Base-by-base conservation (phyloP, 352 stramenopile genomes). In the Phytophthora quininea region DNA sequence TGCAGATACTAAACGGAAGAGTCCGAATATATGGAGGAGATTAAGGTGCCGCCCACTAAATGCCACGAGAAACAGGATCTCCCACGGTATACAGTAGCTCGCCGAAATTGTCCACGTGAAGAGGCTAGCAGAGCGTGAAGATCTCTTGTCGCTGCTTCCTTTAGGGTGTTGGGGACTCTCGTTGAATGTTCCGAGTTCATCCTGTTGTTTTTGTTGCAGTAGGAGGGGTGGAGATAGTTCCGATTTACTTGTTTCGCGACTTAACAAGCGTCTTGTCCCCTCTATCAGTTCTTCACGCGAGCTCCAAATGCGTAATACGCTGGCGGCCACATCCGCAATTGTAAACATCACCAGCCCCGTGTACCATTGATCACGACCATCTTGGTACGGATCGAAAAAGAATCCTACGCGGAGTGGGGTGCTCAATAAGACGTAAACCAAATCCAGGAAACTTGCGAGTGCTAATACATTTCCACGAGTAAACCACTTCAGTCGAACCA, bases 371-470 rank as follows among this genome's bases (percentile, higher is more conserved):
- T 35, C 31, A 8, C 33, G 6, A 1, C 51, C n/a, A 12, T 24
- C 61, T 19, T 73, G 61, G 57, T 55, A 76, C 15, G 76, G 69
- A 31, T 88, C 77, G 24, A 86, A 86, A 32, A 73, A 62, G 42
- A 84, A 87, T 2, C 77, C 76, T 29, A 86, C 45, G 0, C 74
- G 79, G 11, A 82, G 48, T 11, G 76, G 74, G 48, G 79, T 58
- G 43, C 45, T 73, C 46, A 82, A 40, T 32, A 88, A 54, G 12
- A 86, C 59, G 33, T 81, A 82, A 27, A 82, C 8, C 8, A 69
- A 60, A 40, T 86, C 77, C 3, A 69, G 4, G 31, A 88, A 79
- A 50, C 70, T 77, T 11, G 71, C 56, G 33, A 52, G 50, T 35
- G 61, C 68, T 32, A 72, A 30, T 15, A 69, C n/a, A 29, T 71